phyloP scores from a whole-genome alignment of 352 stramenopile species.

The Phytophthora fragariaefolia region DNA sequence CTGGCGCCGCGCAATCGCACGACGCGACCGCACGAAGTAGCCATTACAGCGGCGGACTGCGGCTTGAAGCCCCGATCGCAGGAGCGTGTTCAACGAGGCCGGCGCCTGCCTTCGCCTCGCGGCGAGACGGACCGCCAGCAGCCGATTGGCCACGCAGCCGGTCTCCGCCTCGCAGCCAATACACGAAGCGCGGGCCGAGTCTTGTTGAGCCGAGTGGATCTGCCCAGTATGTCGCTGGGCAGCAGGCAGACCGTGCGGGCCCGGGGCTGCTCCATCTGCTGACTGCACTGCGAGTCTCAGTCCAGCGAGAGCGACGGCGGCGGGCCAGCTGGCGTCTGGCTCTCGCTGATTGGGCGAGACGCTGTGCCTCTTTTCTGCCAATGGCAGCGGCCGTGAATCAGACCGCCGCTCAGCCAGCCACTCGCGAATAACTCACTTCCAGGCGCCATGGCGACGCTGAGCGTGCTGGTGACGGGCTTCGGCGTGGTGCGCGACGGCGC shows the following conservation, averaged over 20 bases:
- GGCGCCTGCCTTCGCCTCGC: neutral
- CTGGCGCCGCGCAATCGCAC: slow-evolving; percentile 19
- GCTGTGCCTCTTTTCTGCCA: slow-evolving; percentile 29
- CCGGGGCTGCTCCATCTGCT: slow-evolving; percentile 20
- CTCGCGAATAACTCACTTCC: slow-evolving; percentile 18
- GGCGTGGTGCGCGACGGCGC: slow-evolving; percentile 63
- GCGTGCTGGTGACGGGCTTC: slow-evolving; percentile 78
- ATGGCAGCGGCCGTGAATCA: slow-evolving; percentile 29
- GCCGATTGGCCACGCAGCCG: slow-evolving; percentile 3
- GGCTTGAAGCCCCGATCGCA: slow-evolving; percentile 12
- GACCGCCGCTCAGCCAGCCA: slow-evolving; percentile 25
- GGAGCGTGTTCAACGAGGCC: slow-evolving; percentile 12
- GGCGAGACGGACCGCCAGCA: slow-evolving; percentile 11
- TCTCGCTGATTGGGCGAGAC: slow-evolving; percentile 24
- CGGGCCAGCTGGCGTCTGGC: slow-evolving; percentile 24
- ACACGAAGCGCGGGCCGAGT: too few species aligned
- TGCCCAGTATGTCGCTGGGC: slow-evolving; percentile 14
- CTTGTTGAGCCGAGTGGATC: neutral
- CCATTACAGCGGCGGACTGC: slow-evolving; percentile 21
- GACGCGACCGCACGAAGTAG: slow-evolving; percentile 25
- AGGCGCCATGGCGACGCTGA: slow-evolving; percentile 64
- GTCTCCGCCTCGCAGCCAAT: too few species aligned
- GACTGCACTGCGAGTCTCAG: too few species aligned
- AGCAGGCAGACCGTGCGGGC: slow-evolving; percentile 20
- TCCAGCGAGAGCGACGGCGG: too few species aligned